Evolutionary conservation across 306 rosid species (phyloP).

Genomic region (Quercus dentata): DNA sequence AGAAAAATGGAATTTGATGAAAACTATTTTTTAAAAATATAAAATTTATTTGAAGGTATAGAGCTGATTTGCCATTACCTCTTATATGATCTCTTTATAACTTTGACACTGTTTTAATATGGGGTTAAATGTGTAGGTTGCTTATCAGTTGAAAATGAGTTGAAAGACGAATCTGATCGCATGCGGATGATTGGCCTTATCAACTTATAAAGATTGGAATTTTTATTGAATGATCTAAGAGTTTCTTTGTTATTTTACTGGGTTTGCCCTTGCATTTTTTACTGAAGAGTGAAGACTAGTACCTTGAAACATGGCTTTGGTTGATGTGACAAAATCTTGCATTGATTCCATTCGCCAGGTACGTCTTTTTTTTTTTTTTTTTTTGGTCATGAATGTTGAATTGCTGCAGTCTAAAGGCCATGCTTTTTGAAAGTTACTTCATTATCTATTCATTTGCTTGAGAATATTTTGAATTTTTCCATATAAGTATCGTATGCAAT

Average conservation of each 20-base stretch:
- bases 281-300: neutral
- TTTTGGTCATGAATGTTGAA: neutral
- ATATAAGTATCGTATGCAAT: neutral
- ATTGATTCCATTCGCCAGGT: slow-evolving; percentile 76
- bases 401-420: neutral
- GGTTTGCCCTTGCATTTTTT: neutral
- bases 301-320: slow-evolving; percentile 50
- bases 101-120: neutral
- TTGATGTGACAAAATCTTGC: slow-evolving; percentile 69
- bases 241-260: neutral
- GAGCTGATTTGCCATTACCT: neutral
- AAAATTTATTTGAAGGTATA: neutral
- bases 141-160: neutral
- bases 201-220: neutral
- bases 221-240: neutral
- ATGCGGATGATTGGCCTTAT: neutral
- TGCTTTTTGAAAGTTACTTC: neutral
- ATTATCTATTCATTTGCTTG: neutral
- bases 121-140: neutral
- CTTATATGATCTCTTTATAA: neutral
- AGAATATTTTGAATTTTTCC: neutral
- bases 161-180: neutral
- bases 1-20: neutral
- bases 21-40: neutral
- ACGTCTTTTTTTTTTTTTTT: neutral